These are phyloP conservation scores for Daldinia caldariorum DNA, from an alignment of 495 filamentous ascomycete genomes.

Conservation along the genomic window DNA sequence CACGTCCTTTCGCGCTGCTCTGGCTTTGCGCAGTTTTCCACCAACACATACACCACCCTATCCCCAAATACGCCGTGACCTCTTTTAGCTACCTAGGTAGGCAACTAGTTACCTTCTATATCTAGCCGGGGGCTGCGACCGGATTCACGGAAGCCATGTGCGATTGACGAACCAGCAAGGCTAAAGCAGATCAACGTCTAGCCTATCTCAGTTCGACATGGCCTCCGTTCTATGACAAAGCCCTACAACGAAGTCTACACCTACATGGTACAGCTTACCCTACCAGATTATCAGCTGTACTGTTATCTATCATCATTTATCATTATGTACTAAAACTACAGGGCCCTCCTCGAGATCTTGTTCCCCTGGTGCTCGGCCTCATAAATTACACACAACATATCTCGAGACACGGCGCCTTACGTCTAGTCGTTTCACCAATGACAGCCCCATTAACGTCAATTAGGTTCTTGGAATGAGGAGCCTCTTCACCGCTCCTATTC, in stretches of 20 bases:
- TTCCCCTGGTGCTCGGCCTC: constrained; percentile 13
- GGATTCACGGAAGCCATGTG: constrained; percentile 35
- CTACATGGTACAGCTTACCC: constrained; percentile 9
- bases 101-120: constrained; percentile 35
- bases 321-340: neutral
- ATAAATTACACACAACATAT: constrained; percentile 2
- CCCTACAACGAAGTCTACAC: neutral
- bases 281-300: neutral
- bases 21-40: neutral
- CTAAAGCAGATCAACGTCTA: constrained; percentile 1
- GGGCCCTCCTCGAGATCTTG: neutral
- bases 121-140: constrained; percentile 33
- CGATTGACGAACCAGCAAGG: constrained; percentile 33
- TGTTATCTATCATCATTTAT: constrained; percentile 1
- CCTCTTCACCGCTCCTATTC: constrained; percentile 26
- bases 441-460: constrained; percentile 12
- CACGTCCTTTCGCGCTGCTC: constrained; percentile 1
- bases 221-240: neutral
- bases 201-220: neutral
- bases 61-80: constrained; percentile 9
- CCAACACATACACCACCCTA: neutral
- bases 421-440: constrained; percentile 6
- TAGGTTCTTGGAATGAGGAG: constrained; percentile 6
- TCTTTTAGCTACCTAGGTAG: neutral
- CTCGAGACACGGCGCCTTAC: neutral